Evolutionary conservation across 163 green algal genomes (phyloP), one percentile per base, ranked within the genome.

Genomic region (Prototheca wickerhamii): DNA sequence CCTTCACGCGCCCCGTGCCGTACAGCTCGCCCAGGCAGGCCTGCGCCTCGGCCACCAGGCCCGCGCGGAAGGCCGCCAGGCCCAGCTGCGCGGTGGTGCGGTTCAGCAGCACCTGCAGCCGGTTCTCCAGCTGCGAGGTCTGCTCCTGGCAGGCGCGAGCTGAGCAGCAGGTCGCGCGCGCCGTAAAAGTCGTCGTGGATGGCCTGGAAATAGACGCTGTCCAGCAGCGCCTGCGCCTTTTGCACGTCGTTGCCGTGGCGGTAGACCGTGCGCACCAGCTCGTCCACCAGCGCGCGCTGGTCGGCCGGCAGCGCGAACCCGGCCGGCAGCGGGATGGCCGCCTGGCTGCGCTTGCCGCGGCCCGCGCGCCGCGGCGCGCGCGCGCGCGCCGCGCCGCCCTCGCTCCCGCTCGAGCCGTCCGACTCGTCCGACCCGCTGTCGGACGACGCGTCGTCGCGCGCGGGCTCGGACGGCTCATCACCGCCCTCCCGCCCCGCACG

Each of bases 171-270:
- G 77, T 99, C 93, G 15, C 92, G 79, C 7, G 85, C 92, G 20
- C 61, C 82, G 75, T 95, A 88, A 66, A 96, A 98, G 67, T 96
- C 77, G 54, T 89, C 89, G 63, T 89, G 83, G 65, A 97, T 88
- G 60, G 82, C 84, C 12, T 42, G 44, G 74, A 92, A 86, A 82
- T 95, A 99, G 65, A 97, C 95, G 68, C 82, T 77, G 81, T 87
- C 96, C 65, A 99, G 81, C 82, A 97, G 93, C 21, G 89, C 87
- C 42, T 92, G 85, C 23, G 90, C 91, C 80, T 98, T 99, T 67
- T 86, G 87, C 65, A 92, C 87, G 79, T 98, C 93, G 53, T 97
- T 92, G 25, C 91, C 93, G 46, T 93, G 69, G 26, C 74, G 65
- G 75, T 95, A 98, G 28, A 94, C 85, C 34, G 78, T 61, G 25